Conservation (phyloP, 139 green algal genomes). For the Coccomyxa sp. region DNA sequence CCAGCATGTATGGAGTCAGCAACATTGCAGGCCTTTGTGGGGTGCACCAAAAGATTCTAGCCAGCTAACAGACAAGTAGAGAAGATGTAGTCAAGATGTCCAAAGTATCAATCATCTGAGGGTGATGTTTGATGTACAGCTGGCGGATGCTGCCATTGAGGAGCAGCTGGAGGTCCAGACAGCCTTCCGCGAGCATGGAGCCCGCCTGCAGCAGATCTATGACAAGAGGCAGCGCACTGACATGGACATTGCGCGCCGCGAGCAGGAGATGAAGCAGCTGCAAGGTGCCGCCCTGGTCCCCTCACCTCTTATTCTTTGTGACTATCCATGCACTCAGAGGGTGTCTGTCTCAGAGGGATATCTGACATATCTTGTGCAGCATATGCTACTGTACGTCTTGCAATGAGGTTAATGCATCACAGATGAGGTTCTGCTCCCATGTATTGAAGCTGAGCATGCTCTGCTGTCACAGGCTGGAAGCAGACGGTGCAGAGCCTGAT, state of each 20-base stretch:
- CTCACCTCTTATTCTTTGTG: background rate
- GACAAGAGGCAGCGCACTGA: slow-evolving; percentile 69
- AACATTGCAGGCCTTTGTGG: too few species aligned
- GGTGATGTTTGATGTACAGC: too few species aligned
- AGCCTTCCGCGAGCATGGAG: slow-evolving; percentile 74
- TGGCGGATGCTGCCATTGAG: slow-evolving; percentile 68
- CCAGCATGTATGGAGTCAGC: too few species aligned
- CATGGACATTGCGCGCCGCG: slow-evolving; percentile 58
- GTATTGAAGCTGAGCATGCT: background rate
- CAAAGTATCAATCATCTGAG: too few species aligned
- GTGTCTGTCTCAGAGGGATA: too few species aligned
- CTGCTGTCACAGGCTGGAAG: slow-evolving; percentile 10
- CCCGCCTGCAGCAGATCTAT: slow-evolving; percentile 69
- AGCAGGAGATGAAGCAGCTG: slow-evolving; percentile 83
- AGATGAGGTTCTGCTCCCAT: too few species aligned
- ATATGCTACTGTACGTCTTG: background rate
- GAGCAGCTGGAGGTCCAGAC: slow-evolving; percentile 86
- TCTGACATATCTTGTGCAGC: background rate
- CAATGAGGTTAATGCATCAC: too few species aligned
- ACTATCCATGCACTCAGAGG: background rate
- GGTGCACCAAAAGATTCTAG: too few species aligned
- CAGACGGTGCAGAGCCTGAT: slow-evolving; percentile 13
- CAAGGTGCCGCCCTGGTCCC: slow-evolving; percentile 25
- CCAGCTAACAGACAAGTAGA: too few species aligned
- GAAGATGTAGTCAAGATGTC: too few species aligned